phyloP scores from a whole-genome alignment of 306 rosid genomes.

The Sindora glabra region DNA sequence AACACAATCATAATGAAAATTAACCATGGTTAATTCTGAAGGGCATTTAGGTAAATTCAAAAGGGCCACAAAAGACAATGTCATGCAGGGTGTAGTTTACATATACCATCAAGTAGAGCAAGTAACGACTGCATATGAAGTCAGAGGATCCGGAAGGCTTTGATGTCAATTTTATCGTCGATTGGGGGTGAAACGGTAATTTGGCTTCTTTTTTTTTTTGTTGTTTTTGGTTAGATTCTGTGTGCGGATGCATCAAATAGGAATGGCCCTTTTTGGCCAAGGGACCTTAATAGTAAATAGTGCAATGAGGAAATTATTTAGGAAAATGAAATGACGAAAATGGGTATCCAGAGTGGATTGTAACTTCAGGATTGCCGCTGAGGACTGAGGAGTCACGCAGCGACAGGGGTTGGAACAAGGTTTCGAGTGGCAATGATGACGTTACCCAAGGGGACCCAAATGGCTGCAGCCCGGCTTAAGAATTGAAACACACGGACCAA shows the following conservation, averaged over 20 bases:
- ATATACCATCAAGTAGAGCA: too few species aligned
- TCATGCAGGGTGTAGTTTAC: neutral
- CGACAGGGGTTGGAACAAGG: neutral
- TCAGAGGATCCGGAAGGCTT: slow-evolving; percentile 12
- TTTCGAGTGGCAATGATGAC: slow-evolving; percentile 15
- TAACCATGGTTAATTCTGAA: slow-evolving; percentile 17
- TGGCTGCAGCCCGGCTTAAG: neutral
- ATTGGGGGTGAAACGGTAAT: slow-evolving; percentile 21
- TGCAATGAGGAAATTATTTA: too few species aligned
- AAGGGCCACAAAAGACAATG: neutral
- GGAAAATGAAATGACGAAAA: too few species aligned
- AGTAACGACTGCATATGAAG: slow-evolving; percentile 28
- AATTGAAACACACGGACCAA: slow-evolving; percentile 22
- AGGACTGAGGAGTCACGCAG: neutral
- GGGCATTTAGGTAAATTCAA: slow-evolving; percentile 17
- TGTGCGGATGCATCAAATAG: too few species aligned
- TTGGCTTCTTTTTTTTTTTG: neutral
- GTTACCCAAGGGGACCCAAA: neutral
- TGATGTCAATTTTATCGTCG: slow-evolving; percentile 10
- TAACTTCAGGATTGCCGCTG: neutral
- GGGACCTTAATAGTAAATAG: too few species aligned
- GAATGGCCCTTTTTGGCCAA: too few species aligned
- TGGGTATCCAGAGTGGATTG: too few species aligned
- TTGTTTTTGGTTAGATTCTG: too few species aligned
- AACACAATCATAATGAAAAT: slow-evolving; percentile 2